Base-by-base conservation (phyloP, 495 filamentous ascomycete genomes). In the Xylaria scruposa region DNA sequence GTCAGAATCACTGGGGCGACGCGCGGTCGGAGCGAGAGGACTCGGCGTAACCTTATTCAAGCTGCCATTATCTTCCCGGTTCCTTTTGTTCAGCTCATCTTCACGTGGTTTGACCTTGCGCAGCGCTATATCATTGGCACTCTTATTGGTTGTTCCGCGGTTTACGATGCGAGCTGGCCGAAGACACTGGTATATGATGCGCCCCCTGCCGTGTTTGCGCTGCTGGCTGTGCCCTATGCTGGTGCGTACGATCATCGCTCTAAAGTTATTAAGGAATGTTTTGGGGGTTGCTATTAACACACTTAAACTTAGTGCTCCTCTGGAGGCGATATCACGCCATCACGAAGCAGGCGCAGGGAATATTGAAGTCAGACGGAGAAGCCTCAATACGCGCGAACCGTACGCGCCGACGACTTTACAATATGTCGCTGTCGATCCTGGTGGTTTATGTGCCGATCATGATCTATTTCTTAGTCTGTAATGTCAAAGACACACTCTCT, bases 381-480 rank as follows among this genome's bases (percentile, higher is more conserved):
- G 74, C 77, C 1, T 54, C 75, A 3, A 70, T 90, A 84, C 68
- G 88, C 78, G 62, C 81, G 84, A 75, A 92, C 78, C 78, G 91
- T 59, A 90, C 91, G 6, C 87, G 92, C 80, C 75, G 91, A 47
- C 92, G 95, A 67, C 89, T 97, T 44, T 96, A 95, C 78, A 79
- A 90, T 70, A 87, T 97, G 75, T 85, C 91, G n/a, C 75, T 92
- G 33, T 74, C 86, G 61, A 85, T 97, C 80, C 83, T 97, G 15
- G 19, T 93, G 47, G 71, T 88, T 44, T 90, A 91, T 72, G 70
- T 94, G 2, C 94, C 94, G 1, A 72, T 92, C 12, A 84, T 88
- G 54, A 70, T 88, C 66, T 91, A 88, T 76, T 81, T 91, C 63
- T 79, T 96, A 58, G 87, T 84, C 74, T 47, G 76, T 31, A 90